Base-by-base conservation (phyloP, 2,329 filamentous ascomycete species). In the Talaromyces sp. region DNA sequence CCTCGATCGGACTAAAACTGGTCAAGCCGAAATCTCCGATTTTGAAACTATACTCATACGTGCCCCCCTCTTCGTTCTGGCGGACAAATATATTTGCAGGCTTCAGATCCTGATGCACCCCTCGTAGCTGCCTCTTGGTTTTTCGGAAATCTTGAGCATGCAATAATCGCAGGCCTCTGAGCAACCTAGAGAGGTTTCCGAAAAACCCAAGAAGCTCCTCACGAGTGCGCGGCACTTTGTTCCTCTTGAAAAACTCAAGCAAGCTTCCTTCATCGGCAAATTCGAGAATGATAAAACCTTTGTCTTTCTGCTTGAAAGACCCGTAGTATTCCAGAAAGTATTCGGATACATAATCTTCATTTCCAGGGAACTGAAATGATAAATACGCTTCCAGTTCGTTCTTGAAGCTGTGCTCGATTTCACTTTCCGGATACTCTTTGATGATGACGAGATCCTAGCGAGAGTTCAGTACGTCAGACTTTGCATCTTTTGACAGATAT, bases 211-310 rank as follows among this genome's bases (percentile, higher is more conserved):
- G 29, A 13, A 17, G 22, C n/a, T 53, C 27, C 1, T 19, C 60
- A n/a, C 45, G 60, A 36, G 43, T 53, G 60, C 47, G 45, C 25
- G 60, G 60, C 27, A 49, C 40, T 36, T 13, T 4, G 22, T 53
- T 53, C 1, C 22, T 45, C n/a, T 27, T 29, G 45, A 53, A 62
- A 27, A 62, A 38, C 17, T 62, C 60, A 13, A 62, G 60, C 45
- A 62, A 62, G 47, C 60, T 62, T 25, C 60, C 60, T 53, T 62
- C 43, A n/a, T 53, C 22, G 4, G 60, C 60, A 53, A 38, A 62
- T 40, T 62, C 60, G 3, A 62, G 43, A n/a, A 53, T 53, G 15
- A 53, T 53, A n/a, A 29, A 53, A 5, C 25, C 49, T 31, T n/a
- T 53, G 3, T 31, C 15, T 17, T 53, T 31, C 25, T 53, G 49